Evolutionary conservation across 2,329 filamentous ascomycete species (phyloP), one percentile per base, ranked within the genome.

Genomic region (Aaosphaeria pasadenensis): DNA sequence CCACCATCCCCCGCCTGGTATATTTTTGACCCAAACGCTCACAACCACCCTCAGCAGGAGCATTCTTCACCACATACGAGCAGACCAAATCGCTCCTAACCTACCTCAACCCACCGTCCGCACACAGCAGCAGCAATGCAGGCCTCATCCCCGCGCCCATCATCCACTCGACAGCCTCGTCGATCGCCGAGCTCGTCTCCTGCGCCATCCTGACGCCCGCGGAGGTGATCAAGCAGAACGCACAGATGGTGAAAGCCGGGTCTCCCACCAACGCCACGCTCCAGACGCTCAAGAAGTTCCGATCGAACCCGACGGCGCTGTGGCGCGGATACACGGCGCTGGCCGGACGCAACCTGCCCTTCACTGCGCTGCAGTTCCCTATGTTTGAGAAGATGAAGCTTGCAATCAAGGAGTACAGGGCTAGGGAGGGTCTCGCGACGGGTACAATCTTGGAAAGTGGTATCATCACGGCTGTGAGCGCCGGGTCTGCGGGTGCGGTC

Each of bases 21-120:
- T 3, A 24, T 24, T 24, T 24, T 1, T 13, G 17, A 24, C 17
- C 17, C 17, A 24, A 24, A 24, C 17, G 3, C 17, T 24, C 17
- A 24, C 17, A 24, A 24, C 17, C 17, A 24, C 17, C 17, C 17
- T 43, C 56, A 87, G 88, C 90, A 44, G 90, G 89, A 50, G 79
- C 89, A 7, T 96, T 96, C 75, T 96, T 96, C 71, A 91, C 88
- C 2, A 91, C 88, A 1, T 96, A 96, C 69, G 91, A 96, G 72
- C 83, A 79, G 41, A 77, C 85, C 17, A 95, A 95, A 70, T 72
- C 75, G 3, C 69, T 81, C 3, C 77, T 95, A 1, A 76, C 77
- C 11, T 69, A 67, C 17, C 65, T 77, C 35, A 77, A 77, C 39
- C 74, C 81, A 3, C 74, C 75, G 0, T 64, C 69, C 28, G 11